phyloP scores from a whole-genome alignment of 495 filamentous ascomycete species.

The Lasiosphaeria ovina region DNA sequence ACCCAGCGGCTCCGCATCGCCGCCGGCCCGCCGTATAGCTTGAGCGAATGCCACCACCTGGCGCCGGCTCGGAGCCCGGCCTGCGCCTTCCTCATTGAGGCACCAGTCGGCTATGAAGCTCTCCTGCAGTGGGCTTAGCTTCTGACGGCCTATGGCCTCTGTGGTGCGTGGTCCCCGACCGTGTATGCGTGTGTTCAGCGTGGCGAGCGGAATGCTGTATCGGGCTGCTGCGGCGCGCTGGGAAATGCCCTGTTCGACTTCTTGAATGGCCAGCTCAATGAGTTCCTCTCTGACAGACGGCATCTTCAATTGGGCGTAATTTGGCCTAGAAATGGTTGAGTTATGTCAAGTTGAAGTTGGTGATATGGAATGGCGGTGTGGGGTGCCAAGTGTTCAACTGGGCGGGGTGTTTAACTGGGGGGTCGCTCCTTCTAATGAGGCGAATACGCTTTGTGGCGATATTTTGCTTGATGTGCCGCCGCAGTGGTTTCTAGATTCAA shows the following conservation, averaged over 20 bases:
- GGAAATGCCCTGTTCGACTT: not conserved
- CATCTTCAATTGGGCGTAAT: not conserved
- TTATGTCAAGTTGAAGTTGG: not conserved
- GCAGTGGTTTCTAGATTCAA: too few relatives aligned
- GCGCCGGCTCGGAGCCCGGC: not conserved
- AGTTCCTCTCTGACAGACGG: not conserved
- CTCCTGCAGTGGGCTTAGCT: not conserved
- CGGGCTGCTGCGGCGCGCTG: not conserved
- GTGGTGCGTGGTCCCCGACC: not conserved
- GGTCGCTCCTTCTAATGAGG: not conserved
- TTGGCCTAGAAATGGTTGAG: not conserved
- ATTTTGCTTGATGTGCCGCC: too few relatives aligned
- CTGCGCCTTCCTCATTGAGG: slow-evolving; percentile 1
- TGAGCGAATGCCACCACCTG: not conserved
- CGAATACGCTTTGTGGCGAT: too few relatives aligned
- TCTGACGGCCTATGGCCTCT: not conserved
- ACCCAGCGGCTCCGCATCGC: not conserved
- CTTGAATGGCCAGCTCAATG: not conserved
- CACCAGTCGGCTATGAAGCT: not conserved
- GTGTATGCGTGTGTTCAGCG: not conserved
- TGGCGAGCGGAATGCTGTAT: not conserved
- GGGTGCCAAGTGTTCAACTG: not conserved
- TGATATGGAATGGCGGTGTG: not conserved
- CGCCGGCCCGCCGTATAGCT: not conserved
- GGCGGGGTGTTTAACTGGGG: not conserved